phyloP scores from a whole-genome alignment of 1,284 basidiomycete genomes.

The Clitocybe nebularis region DNA sequence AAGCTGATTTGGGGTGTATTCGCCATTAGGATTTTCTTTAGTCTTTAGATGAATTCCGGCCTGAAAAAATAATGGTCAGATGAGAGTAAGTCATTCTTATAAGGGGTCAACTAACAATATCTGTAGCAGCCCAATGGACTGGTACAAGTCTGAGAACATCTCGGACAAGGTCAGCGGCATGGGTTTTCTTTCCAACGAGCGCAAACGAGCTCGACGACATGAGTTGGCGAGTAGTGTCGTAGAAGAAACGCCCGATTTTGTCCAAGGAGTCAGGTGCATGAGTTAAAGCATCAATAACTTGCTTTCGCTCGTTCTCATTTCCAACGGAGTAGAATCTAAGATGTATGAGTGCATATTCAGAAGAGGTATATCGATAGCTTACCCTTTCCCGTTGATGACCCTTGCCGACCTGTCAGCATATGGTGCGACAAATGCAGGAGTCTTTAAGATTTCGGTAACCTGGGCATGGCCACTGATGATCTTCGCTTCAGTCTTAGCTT shows the following conservation, averaged over 20 bases:
- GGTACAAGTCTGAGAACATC: constrained; percentile 68
- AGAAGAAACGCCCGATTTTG: constrained; percentile 59
- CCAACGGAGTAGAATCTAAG: constrained; percentile 57
- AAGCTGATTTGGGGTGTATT: constrained; percentile 59
- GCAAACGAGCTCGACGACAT: constrained; percentile 51
- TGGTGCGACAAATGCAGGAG: constrained; percentile 39
- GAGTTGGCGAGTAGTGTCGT: constrained; percentile 52
- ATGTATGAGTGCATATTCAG: neutral
- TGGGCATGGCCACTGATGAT: constrained; percentile 45
- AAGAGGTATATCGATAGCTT: constrained; percentile 13
- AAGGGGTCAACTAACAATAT: constrained; percentile 51
- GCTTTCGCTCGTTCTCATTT: constrained; percentile 42
- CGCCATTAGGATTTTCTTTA: constrained; percentile 45
- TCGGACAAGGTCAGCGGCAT: constrained; percentile 63
- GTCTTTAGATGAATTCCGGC: constrained; percentile 74
- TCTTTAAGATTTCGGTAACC: constrained; percentile 52
- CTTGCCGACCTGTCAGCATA: constrained; percentile 46
- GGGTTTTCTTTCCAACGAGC: constrained; percentile 45
- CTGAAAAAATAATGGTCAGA: constrained; percentile 30
- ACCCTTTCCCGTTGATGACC: constrained; percentile 60
- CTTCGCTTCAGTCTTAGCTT: constrained; percentile 20
- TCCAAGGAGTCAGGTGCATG: constrained; percentile 41
- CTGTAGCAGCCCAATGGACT: constrained; percentile 62
- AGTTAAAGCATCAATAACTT: constrained; percentile 45
- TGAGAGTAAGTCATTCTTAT: neutral